These are phyloP conservation scores for Mimosa pudica DNA, from an alignment of 306 rosid species.

Conservation along the genomic window DNA sequence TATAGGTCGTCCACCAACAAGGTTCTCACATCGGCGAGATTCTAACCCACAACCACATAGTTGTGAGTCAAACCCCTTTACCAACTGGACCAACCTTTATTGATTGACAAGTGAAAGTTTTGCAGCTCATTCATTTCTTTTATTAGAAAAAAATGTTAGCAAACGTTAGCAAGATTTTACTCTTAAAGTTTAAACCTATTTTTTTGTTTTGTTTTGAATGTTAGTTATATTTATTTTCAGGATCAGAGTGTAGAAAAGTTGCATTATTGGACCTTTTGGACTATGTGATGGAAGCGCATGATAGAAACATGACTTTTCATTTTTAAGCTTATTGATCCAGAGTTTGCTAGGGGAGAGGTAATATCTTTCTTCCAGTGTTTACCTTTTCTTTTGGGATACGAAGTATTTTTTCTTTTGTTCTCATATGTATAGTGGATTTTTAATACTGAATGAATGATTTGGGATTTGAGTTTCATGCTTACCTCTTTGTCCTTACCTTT, in stretches of 20 bases:
- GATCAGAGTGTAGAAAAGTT: background rate
- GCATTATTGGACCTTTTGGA: background rate
- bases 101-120: background rate
- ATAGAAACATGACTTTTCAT: background rate
- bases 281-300: background rate
- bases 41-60: no score
- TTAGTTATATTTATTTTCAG: background rate
- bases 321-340: background rate
- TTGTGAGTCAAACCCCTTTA: no score
- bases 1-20: no score
- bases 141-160: background rate
- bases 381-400: background rate
- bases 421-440: background rate
- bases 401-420: background rate
- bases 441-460: background rate
- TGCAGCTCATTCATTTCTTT: background rate
- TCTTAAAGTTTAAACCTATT: background rate
- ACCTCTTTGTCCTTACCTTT: conserved; percentile 1
- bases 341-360: background rate
- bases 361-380: background rate
- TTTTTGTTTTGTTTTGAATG: no score
- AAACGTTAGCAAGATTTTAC: background rate
- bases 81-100: no score
- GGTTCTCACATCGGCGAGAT: no score
- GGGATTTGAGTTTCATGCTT: conserved; percentile 11